phyloP scores from a whole-genome alignment of 2,329 filamentous ascomycete genomes.

The Blastomyces percursus region DNA sequence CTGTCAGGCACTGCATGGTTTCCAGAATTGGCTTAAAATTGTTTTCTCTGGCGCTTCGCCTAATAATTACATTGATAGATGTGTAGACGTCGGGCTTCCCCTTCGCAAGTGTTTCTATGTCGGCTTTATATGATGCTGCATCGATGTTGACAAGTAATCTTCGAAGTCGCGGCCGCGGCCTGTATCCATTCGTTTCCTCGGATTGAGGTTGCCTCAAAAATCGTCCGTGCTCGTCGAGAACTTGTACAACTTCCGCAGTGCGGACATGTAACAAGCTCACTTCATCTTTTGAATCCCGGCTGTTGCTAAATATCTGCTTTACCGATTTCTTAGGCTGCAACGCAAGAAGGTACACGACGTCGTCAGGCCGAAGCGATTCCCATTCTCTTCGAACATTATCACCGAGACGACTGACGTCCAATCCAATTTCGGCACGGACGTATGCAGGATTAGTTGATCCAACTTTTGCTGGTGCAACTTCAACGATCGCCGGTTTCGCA shows the following conservation, averaged over 20 bases:
- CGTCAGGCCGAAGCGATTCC: slow-evolving; percentile 76
- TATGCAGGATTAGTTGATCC: slow-evolving; percentile 73
- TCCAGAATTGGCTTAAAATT: slow-evolving; percentile 93
- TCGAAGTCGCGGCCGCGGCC: slow-evolving; percentile 47
- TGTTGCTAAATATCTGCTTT: slow-evolving; percentile 23
- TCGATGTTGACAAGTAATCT: slow-evolving; percentile 75
- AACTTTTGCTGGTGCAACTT: slow-evolving; percentile 71
- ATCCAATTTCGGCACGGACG: slow-evolving; percentile 72
- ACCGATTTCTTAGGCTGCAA: slow-evolving; percentile 48
- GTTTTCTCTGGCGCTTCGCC: slow-evolving; percentile 78
- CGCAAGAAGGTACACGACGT: slow-evolving; percentile 78
- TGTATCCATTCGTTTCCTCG: slow-evolving; percentile 53
- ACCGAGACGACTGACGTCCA: slow-evolving; percentile 72
- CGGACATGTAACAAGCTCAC: slow-evolving; percentile 61
- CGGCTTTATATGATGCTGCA: slow-evolving; percentile 61
- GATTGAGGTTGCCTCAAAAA: slow-evolving; percentile 49
- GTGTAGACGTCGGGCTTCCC: slow-evolving; percentile 74
- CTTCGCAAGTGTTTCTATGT: slow-evolving; percentile 53
- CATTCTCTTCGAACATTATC: slow-evolving; percentile 72
- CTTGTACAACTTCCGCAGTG: slow-evolving; percentile 72
- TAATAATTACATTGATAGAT: slow-evolving; percentile 71
- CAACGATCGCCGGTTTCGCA: slow-evolving; percentile 71
- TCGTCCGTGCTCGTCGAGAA: slow-evolving; percentile 75
- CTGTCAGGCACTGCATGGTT: slow-evolving; percentile 74
- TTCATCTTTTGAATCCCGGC: slow-evolving; percentile 38